These are phyloP conservation scores for Trapa incisa DNA, from an alignment of 345 rosid species.

Conservation along the genomic window DNA sequence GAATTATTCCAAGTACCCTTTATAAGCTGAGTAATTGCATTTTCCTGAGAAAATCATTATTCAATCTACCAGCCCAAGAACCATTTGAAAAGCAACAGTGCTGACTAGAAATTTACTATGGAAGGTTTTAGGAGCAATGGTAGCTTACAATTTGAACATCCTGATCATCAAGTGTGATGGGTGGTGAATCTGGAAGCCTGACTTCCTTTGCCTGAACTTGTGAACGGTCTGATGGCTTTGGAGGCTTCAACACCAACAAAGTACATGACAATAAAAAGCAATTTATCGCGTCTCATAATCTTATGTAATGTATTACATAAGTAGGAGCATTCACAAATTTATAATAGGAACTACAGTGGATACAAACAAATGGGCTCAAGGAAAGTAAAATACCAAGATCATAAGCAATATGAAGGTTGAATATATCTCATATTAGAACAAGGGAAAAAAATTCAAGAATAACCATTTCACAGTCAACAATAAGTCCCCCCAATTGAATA, in stretches of 20 bases:
- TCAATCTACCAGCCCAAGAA: not conserved
- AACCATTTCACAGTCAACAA: not conserved
- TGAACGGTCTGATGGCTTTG: conserved; percentile 58
- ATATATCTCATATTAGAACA: not conserved
- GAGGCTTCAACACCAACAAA: conserved; percentile 36
- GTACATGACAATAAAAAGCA: not conserved
- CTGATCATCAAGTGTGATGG: conserved; percentile 75
- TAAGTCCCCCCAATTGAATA: not conserved
- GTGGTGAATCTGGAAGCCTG: conserved; percentile 75
- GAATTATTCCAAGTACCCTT: not conserved
- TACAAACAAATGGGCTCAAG: not conserved
- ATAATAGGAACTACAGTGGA: not conserved
- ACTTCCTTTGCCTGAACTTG: conserved; percentile 77
- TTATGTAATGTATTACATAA: not conserved
- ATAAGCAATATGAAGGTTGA: not conserved
- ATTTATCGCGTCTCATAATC: not conserved
- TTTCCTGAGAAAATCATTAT: not conserved
- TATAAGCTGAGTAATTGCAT: not conserved
- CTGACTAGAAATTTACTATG: not conserved
- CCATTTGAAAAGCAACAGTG: not conserved
- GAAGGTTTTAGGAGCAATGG: not conserved
- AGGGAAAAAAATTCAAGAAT: not conserved
- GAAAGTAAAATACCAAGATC: not conserved
- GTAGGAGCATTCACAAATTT: not conserved
- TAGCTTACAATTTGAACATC: conserved; percentile 73